Conservation (phyloP, 345 rosid species). For the Alliaria petiolata region DNA sequence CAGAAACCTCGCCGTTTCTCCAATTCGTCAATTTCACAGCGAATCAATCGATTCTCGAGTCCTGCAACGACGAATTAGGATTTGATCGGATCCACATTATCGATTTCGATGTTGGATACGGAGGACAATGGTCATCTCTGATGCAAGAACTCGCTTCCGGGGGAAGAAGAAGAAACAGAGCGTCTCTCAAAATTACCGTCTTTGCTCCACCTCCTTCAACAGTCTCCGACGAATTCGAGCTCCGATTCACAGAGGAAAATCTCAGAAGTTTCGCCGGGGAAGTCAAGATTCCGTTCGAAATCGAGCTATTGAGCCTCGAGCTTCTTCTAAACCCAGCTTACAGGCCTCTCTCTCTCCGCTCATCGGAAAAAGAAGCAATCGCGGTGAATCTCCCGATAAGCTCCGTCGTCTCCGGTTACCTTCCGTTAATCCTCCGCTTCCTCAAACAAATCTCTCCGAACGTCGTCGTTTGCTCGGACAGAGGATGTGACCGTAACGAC, state of each 20-base stretch:
- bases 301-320: slow-evolving; percentile 59
- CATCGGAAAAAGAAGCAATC: slow-evolving; percentile 50
- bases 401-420: slow-evolving; percentile 49
- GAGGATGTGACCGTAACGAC: slow-evolving; percentile 79
- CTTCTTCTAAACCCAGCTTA: slow-evolving; percentile 44
- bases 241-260: slow-evolving; percentile 64
- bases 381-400: slow-evolving; percentile 74
- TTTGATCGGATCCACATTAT: slow-evolving; percentile 64
- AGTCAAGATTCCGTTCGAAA: slow-evolving; percentile 57
- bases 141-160: slow-evolving; percentile 76
- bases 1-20: slow-evolving; percentile 79
- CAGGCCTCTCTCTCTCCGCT: slow-evolving; percentile 42
- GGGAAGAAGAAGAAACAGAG: slow-evolving; percentile 37
- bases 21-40: slow-evolving; percentile 86
- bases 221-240: slow-evolving; percentile 56
- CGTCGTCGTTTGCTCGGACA: slow-evolving; percentile 69
- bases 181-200: slow-evolving; percentile 61
- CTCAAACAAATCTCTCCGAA: slow-evolving; percentile 75
- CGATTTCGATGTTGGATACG: slow-evolving; percentile 84
- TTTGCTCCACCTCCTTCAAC: slow-evolving; percentile 47
- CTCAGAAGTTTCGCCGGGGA: slow-evolving; percentile 66
- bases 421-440: slow-evolving; percentile 62
- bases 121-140: slow-evolving; percentile 92
- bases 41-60: slow-evolving; percentile 81
- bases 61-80: slow-evolving; percentile 46